Base-by-base conservation (phyloP, 2,329 filamentous ascomycete genomes). In the Trichophyton schoenleinii region DNA sequence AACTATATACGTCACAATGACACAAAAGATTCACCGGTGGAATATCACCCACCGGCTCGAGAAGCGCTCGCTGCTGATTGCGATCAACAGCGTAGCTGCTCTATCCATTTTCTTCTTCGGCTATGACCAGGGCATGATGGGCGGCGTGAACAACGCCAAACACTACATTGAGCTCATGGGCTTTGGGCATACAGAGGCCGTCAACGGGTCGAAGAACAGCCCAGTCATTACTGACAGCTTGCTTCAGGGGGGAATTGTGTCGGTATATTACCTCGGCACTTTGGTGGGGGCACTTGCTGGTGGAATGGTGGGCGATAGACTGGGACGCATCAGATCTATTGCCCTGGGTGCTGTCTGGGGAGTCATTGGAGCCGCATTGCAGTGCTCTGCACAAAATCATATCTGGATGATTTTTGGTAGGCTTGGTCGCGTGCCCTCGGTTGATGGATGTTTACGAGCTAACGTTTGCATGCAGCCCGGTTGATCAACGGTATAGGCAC, bases 31-130 rank as follows among this genome's bases (percentile, higher is more conserved):
- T 48, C 44, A 48, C 44, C 44, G 44, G 44, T 75, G 71, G 72
- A 80, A 79, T 71, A 74, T 83, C 9, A 79, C 80, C 61, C 77
- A 83, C 69, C 75, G 74, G 64, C 71, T 82, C 3, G 75, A 84
- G 73, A 85, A 85, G 74, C 71, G 75, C 18, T 70, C 72, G 48
- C 77, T 86, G 63, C 78, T 86, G 61, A 77, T 84, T 61, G 80
- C 80, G 42, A 81, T 87, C 71, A 87, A 87, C 69, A 79, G 78
- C 57, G 75, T 87, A 13, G 84, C 85, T 0, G 84, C 78, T 1
- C 70, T 87, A 13, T 86, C 83, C 13, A 87, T 87, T 64, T 84
- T 87, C 71, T 87, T 87, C 76, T 87, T 87, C 66, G 85, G 77
- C 58, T 78, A 85, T 80, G 83, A 78, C 58, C 75, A 78, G 63